phyloP scores from a whole-genome alignment of 805 yeast species.

The Suhomyces kilbournensis region DNA sequence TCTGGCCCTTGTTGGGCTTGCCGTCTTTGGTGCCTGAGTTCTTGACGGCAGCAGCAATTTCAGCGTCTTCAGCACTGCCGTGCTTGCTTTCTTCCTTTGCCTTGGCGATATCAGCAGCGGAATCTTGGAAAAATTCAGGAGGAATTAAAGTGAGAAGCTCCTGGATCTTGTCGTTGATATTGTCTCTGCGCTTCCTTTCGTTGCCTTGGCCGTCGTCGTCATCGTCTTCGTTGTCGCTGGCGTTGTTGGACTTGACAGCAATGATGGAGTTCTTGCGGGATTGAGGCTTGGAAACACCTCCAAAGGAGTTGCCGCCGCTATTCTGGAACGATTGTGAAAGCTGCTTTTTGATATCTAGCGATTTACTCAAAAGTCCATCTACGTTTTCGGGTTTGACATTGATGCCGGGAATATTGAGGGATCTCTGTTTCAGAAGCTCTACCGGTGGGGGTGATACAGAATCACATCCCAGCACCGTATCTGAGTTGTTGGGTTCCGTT shows the following conservation, averaged over 20 bases:
- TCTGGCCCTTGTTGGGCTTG: conserved; percentile 82
- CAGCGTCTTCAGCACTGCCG: conserved; percentile 19
- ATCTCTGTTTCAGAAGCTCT: conserved; percentile 9
- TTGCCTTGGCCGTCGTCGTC: conserved; percentile 34
- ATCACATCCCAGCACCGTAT: conserved; percentile 11
- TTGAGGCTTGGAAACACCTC: conserved; percentile 39
- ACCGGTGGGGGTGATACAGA: conserved; percentile 13
- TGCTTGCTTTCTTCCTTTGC: conserved; percentile 8
- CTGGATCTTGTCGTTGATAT: conserved; percentile 44
- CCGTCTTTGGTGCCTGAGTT: conserved; percentile 72
- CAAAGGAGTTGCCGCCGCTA: conserved; percentile 16
- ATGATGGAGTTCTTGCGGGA: conserved; percentile 34
- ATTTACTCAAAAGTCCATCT: conserved; percentile 25
- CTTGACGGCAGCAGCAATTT: conserved; percentile 28
- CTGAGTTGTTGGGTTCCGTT: conserved; percentile 13
- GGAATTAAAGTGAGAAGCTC: conserved; percentile 40
- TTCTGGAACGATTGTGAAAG: conserved; percentile 36
- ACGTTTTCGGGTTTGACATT: conserved; percentile 26
- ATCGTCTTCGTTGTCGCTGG: conserved; percentile 16
- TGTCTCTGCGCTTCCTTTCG: conserved; percentile 43
- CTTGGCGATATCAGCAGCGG: conserved; percentile 25
- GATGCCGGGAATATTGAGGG: conserved; percentile 27
- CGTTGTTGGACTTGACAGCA: conserved; percentile 20
- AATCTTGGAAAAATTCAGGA: conserved; percentile 28
- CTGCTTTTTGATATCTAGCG: conserved; percentile 40